phyloP scores from a whole-genome alignment of 2,329 filamentous ascomycete genomes.

The Colletotrichum godetiae region DNA sequence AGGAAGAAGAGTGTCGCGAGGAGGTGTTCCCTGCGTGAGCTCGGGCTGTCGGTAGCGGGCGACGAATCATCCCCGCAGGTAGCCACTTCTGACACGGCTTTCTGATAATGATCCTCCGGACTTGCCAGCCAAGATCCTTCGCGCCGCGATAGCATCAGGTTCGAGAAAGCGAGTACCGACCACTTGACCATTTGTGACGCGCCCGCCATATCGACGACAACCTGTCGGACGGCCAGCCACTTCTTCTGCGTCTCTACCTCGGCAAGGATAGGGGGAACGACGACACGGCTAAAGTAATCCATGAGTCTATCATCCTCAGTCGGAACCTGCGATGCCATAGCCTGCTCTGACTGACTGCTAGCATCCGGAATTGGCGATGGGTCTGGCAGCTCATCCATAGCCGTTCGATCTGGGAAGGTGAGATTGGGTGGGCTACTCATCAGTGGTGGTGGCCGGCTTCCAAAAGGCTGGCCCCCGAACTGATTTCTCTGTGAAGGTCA shows the following conservation, averaged over 20 bases:
- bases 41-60: conserved; percentile 39
- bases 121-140: conserved; percentile 45
- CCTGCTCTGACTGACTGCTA: conserved; percentile 13
- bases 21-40: conserved; percentile 51
- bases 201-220: conserved; percentile 58
- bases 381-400: conserved; percentile 5
- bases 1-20: conserved; percentile 65
- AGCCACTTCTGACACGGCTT: conserved; percentile 48
- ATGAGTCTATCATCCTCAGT: conserved; percentile 45
- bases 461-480: not conserved
- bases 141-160: conserved; percentile 52
- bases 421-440: conserved; percentile 21
- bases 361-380: conserved; percentile 14
- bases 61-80: conserved; percentile 12
- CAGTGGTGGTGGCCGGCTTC: not conserved
- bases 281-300: conserved; percentile 59
- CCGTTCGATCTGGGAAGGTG: conserved; percentile 8
- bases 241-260: conserved; percentile 64
- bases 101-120: conserved; percentile 51
- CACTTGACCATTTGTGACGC: conserved; percentile 58
- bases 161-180: conserved; percentile 64
- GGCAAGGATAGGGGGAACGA: conserved; percentile 63
- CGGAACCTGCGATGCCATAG: not conserved
- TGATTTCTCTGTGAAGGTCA: conserved; percentile 2
- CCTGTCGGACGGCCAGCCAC: conserved; percentile 61